phyloP scores from a whole-genome alignment of 257 asterid species.

The Gardenia jasminoides region DNA sequence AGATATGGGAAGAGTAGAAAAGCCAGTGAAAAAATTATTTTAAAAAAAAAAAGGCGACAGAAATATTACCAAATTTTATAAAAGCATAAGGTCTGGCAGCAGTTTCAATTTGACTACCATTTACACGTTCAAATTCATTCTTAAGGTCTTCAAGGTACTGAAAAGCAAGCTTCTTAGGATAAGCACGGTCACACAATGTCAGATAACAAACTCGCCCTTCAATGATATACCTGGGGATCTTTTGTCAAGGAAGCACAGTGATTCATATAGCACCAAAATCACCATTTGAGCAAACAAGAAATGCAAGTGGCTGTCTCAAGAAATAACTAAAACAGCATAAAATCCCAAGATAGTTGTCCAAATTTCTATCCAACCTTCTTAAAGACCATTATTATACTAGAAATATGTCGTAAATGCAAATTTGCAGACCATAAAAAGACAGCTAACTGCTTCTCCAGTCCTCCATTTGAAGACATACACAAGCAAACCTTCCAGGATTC shows the following conservation, averaged over 20 bases:
- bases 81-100: slow-evolving; percentile 99
- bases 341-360: background rate
- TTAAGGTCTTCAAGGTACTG: slow-evolving; percentile 94
- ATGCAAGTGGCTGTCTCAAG: background rate
- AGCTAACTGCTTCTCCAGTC: background rate
- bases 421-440: background rate
- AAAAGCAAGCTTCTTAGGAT: slow-evolving; percentile 91
- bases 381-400: background rate
- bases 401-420: background rate
- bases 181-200: slow-evolving; percentile 93
- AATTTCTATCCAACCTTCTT: background rate
- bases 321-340: background rate
- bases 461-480: background rate
- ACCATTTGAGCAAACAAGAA: background rate
- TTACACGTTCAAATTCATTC: slow-evolving; percentile 85
- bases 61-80: slow-evolving; percentile 75
- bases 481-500: background rate
- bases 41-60: slow-evolving; percentile 12
- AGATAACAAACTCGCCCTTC: slow-evolving; percentile 91
- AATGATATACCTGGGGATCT: slow-evolving; percentile 64
- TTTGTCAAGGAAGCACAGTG: slow-evolving; percentile 48
- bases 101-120: slow-evolving; percentile 88
- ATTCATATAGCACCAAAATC: background rate
- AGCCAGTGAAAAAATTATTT: background rate
- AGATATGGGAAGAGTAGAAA: slow-evolving; percentile 13